Percentiles rank a stretch among this genome's conserved stretches.
Conservation (phyloP, 1,284 basidiomycete genomes). For the Apiotrichum porosum region DNA sequence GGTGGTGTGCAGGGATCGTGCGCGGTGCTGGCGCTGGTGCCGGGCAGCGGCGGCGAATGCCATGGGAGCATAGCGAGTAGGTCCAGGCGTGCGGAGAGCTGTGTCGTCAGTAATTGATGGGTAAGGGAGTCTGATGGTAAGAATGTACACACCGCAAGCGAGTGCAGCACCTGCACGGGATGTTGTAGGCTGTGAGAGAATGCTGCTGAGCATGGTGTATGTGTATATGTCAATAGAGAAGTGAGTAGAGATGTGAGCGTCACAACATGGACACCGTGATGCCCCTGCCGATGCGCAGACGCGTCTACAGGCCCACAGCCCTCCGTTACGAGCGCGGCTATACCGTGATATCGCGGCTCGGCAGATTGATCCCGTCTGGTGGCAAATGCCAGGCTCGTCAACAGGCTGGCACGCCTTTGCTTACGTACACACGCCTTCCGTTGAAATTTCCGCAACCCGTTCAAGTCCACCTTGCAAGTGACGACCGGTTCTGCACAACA, state of each 20-base stretch:
- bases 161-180: conserved; percentile 30
- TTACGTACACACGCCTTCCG: too few relatives aligned
- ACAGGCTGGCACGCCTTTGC: too few relatives aligned
- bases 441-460: background rate
- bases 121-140: too few relatives aligned
- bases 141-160: conserved; percentile 28
- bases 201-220: conserved; percentile 16
- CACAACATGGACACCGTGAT: too few relatives aligned
- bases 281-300: too few relatives aligned
- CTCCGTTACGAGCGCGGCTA: too few relatives aligned
- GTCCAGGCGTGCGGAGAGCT: conserved; percentile 1
- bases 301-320: too few relatives aligned
- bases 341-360: too few relatives aligned
- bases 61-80: background rate
- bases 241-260: background rate
- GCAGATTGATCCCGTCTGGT: too few relatives aligned
- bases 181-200: conserved; percentile 33
- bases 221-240: too few relatives aligned
- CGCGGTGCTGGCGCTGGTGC: background rate
- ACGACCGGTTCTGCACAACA: background rate
- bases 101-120: background rate
- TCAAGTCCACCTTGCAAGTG: background rate
- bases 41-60: background rate
- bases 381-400: too few relatives aligned
- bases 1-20: conserved; percentile 14